A percentile compares a stretch with the other conserved stretches of the same genome.
These are phyloP conservation scores for Pichia deserticola DNA, from an alignment of 805 yeast species.

Conservation along the genomic window DNA sequence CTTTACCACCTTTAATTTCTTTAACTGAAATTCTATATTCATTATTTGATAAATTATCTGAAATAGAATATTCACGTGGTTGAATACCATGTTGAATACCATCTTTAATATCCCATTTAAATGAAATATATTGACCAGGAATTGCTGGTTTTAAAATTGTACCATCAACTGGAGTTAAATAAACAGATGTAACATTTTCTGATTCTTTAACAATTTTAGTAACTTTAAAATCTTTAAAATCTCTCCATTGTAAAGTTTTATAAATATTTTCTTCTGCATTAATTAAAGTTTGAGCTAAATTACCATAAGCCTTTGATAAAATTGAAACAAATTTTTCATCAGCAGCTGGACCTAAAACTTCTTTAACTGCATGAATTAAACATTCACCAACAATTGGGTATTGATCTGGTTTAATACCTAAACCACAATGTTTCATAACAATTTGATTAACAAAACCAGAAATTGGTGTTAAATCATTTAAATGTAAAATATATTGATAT, in stretches of 20 bases:
- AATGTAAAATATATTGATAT: conserved; percentile 53
- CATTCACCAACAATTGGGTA: conserved; percentile 57
- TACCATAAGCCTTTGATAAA: conserved; percentile 60
- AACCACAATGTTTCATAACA: conserved; percentile 58
- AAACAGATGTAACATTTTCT: conserved; percentile 41
- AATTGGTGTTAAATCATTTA: conserved; percentile 50
- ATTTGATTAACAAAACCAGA: conserved; percentile 49
- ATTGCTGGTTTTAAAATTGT: conserved; percentile 13
- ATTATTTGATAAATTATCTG: conserved; percentile 30
- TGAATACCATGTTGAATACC: conserved; percentile 24
- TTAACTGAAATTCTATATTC: conserved; percentile 55
- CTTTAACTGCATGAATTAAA: conserved; percentile 46
- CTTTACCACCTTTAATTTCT: conserved; percentile 44
- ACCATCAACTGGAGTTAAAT: conserved; percentile 40
- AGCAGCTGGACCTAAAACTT: conserved; percentile 53
- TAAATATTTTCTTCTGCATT: conserved; percentile 45
- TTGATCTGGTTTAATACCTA: conserved; percentile 56
- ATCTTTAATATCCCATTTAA: conserved; percentile 28
- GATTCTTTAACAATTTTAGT: conserved; percentile 36
- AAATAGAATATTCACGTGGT: conserved; percentile 55
- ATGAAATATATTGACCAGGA: conserved; percentile 42
- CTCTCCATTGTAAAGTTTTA: conserved; percentile 42
- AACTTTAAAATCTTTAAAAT: conserved; percentile 47
- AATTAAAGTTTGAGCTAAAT: conserved; percentile 55
- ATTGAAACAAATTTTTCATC: conserved; percentile 51